These are phyloP conservation scores for Erodium moschatum DNA, from an alignment of 441 rosid species.

Conservation along the genomic window DNA sequence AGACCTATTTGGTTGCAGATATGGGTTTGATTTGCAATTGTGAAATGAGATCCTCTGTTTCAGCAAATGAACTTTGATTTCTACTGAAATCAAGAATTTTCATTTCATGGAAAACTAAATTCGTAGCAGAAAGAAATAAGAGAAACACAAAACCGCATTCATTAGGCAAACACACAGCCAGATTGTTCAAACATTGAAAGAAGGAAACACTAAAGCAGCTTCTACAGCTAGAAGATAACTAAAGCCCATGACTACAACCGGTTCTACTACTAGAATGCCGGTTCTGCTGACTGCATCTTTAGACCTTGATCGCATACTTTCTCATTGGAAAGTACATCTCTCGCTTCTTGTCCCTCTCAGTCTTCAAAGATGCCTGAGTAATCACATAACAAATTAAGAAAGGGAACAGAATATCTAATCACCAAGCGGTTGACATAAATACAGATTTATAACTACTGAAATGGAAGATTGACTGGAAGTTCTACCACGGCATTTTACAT, in stretches of 20 bases:
- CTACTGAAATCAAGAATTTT: too few relatives aligned
- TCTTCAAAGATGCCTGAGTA: constrained; percentile 48
- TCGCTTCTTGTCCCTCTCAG: constrained; percentile 57
- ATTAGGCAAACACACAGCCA: neutral
- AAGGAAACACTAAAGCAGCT: neutral
- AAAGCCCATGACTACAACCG: neutral
- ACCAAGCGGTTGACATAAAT: neutral
- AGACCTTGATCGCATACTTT: constrained; percentile 63
- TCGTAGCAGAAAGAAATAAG: too few relatives aligned
- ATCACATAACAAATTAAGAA: neutral
- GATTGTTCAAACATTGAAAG: neutral
- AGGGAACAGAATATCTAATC: neutral
- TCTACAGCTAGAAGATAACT: neutral
- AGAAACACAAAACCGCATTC: too few relatives aligned
- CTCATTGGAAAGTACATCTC: constrained; percentile 60
- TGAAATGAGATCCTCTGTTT: too few relatives aligned
- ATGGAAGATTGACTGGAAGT: neutral
- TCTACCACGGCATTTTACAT: neutral
- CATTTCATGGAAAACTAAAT: too few relatives aligned
- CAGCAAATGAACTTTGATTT: too few relatives aligned
- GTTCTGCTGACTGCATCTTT: constrained; percentile 6
- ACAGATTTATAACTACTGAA: neutral
- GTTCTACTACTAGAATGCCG: neutral
- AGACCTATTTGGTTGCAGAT: too few relatives aligned
- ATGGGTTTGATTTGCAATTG: too few relatives aligned